Conservation (phyloP, 2,329 filamentous ascomycete genomes). For the Hypoxylon sp. region DNA sequence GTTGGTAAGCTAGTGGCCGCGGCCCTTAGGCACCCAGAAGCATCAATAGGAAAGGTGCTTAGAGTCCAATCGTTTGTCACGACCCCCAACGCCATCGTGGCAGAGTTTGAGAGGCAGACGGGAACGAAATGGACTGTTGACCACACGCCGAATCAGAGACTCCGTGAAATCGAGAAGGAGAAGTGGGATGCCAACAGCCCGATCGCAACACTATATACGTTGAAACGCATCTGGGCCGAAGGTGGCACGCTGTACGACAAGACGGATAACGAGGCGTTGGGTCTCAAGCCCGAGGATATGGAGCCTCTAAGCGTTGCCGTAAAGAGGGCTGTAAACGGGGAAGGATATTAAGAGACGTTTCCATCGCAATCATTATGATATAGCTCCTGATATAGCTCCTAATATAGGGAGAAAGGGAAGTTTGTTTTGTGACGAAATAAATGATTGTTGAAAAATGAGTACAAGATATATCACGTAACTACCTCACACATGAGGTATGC, state of each 20-base stretch:
- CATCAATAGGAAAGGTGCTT: slow-evolving; percentile 69
- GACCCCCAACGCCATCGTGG: slow-evolving; percentile 73
- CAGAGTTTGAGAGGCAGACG: slow-evolving; percentile 78
- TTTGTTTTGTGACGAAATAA: too few relatives aligned
- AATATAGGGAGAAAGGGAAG: neutral
- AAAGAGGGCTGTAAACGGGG: slow-evolving; percentile 49
- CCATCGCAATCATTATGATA: too few relatives aligned
- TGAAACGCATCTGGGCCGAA: slow-evolving; percentile 80
- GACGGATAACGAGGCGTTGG: slow-evolving; percentile 75
- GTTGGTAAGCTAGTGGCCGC: slow-evolving; percentile 77
- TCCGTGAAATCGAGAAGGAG: slow-evolving; percentile 71
- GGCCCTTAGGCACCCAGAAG: slow-evolving; percentile 70
- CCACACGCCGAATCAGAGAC: slow-evolving; percentile 66
- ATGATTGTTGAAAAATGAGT: too few relatives aligned
- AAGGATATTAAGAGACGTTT: slow-evolving; percentile 33
- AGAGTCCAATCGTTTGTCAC: slow-evolving; percentile 81
- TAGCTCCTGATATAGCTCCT: neutral
- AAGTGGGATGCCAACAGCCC: slow-evolving; percentile 69
- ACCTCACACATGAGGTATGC: neutral
- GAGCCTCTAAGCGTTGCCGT: slow-evolving; percentile 68
- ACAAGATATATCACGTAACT: too few relatives aligned
- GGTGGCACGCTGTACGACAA: slow-evolving; percentile 79
- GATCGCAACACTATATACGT: slow-evolving; percentile 69
- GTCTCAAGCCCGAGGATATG: slow-evolving; percentile 62
- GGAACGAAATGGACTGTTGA: slow-evolving; percentile 69